These are phyloP conservation scores for Aurifilum marmelostoma DNA, from an alignment of 2,329 filamentous ascomycete species.

Conservation along the genomic window DNA sequence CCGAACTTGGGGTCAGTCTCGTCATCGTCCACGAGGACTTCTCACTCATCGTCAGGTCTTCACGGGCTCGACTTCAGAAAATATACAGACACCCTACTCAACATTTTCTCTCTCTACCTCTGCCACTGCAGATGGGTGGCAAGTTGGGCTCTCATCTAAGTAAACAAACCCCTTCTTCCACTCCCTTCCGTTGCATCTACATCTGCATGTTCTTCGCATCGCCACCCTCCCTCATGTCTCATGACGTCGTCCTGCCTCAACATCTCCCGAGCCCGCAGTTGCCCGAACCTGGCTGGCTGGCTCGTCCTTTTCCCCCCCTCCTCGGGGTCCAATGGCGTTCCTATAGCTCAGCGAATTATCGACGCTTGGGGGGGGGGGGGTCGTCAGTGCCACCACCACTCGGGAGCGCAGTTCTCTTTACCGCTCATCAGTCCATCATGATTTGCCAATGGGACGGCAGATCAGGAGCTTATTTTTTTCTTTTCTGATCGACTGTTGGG, in stretches of 20 bases:
- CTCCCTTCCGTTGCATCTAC: background rate
- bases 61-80: background rate
- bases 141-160: background rate
- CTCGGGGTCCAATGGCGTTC: background rate
- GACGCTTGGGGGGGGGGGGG: background rate
- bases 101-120: background rate
- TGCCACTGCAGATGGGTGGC: background rate
- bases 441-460: background rate
- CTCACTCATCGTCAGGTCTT: too few species aligned
- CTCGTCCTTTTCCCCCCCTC: background rate
- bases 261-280: slow-evolving; percentile 1
- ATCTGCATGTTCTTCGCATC: background rate
- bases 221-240: background rate
- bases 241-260: slow-evolving; percentile 5
- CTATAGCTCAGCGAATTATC: background rate
- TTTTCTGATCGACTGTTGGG: background rate
- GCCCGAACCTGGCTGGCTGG: slow-evolving; percentile 1
- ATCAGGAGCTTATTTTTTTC: background rate
- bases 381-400: background rate
- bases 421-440: background rate
- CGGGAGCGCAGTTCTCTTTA: background rate
- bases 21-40: too few species aligned
- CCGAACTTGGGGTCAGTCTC: too few species aligned
- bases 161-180: background rate
- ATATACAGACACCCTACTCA: background rate